Percentiles rank a stretch among this genome's conserved stretches.
Conservation (phyloP, 2,329 filamentous ascomycete species). For the Fusarium agapanthi region DNA sequence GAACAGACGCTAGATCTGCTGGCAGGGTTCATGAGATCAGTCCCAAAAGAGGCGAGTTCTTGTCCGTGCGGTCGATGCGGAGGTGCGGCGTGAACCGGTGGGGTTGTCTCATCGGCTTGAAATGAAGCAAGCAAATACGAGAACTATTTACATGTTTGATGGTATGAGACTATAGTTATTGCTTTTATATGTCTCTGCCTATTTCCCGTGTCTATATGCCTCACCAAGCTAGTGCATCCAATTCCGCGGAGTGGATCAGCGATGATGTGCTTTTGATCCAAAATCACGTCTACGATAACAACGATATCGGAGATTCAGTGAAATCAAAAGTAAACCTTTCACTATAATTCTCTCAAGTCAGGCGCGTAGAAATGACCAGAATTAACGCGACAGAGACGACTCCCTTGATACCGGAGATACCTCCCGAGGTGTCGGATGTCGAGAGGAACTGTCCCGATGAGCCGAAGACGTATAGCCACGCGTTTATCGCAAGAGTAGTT, state of each 20-base stretch:
- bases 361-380: neutral
- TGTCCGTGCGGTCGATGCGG: neutral
- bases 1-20: neutral
- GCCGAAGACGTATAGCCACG: neutral
- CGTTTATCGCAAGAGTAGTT: neutral
- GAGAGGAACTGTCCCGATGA: neutral
- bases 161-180: fast-evolving
- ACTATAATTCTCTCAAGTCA: fast-evolving
- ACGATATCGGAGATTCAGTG: neutral
- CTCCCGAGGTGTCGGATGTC: neutral
- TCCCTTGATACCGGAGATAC: neutral
- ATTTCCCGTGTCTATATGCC: neutral
- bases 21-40: neutral
- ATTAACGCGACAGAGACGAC: neutral
- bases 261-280: neutral
- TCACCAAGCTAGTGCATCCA: neutral
- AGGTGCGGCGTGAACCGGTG: neutral
- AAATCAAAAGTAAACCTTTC: neutral
- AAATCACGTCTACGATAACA: neutral
- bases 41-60: neutral
- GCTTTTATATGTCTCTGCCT: neutral
- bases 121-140: neutral
- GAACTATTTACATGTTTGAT: neutral
- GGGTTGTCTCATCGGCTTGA: neutral
- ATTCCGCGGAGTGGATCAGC: neutral